Conservation (phyloP, 495 filamentous ascomycete species). For the Hypomontagnella submonticulosa region DNA sequence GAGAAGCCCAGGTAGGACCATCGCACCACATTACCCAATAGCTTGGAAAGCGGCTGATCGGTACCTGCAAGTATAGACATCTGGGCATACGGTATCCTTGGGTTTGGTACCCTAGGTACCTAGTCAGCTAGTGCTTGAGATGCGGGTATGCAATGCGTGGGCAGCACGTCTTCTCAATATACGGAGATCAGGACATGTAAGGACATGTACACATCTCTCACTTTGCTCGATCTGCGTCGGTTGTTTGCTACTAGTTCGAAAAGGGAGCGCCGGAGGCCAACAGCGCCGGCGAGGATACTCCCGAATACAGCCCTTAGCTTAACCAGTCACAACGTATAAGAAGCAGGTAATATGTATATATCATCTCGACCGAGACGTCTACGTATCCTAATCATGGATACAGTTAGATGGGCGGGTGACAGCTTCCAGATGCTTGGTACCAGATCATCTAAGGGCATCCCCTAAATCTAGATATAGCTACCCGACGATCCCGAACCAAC, state of each 20-base stretch:
- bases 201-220: not conserved
- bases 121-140: constrained; percentile 35
- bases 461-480: constrained; percentile 15
- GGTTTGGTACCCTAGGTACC: constrained; percentile 35
- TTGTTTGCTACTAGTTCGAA: constrained; percentile 33
- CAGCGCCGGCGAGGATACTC: constrained; percentile 8
- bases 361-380: constrained; percentile 1
- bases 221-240: constrained; percentile 12
- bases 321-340: constrained; percentile 12
- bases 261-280: constrained; percentile 12
- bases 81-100: constrained; percentile 39
- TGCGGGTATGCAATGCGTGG: constrained; percentile 45
- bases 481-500: constrained; percentile 35
- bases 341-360: not conserved
- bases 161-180: constrained; percentile 31
- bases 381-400: not conserved
- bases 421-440: constrained; percentile 2
- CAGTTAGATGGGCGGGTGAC: not conserved
- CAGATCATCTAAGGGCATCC: constrained; percentile 17
- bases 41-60: constrained; percentile 32
- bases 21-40: constrained; percentile 33
- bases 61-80: constrained; percentile 39
- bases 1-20: constrained; percentile 18
- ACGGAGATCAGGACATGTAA: constrained; percentile 9
- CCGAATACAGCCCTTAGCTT: not conserved